phyloP scores from a whole-genome alignment of 176 grass and related monocot genomes.

The Ensete ventricosum region DNA sequence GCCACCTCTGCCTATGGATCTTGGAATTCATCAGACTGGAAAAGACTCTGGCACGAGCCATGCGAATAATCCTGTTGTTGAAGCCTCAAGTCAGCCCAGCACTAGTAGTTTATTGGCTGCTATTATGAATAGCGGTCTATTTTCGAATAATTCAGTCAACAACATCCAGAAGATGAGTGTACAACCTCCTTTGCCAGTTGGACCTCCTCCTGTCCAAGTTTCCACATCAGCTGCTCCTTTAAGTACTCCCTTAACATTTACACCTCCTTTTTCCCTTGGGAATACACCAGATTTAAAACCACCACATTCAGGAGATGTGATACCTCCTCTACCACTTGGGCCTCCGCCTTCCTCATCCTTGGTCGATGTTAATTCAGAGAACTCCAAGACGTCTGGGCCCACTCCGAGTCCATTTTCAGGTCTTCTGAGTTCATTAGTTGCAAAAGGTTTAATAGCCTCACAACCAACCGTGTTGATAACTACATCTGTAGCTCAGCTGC shows the following conservation, averaged over 20 bases:
- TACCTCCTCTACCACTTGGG: slow-evolving; percentile 61
- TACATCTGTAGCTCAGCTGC: slow-evolving; percentile 12
- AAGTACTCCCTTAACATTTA: slow-evolving; percentile 15
- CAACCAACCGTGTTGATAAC: slow-evolving; percentile 35
- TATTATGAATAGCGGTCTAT: slow-evolving; percentile 53
- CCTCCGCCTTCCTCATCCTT: slow-evolving; percentile 38
- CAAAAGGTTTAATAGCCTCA: slow-evolving; percentile 84
- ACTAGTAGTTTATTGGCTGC: slow-evolving; percentile 58
- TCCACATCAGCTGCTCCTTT: slow-evolving; percentile 16
- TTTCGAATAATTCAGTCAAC: slow-evolving; percentile 21
- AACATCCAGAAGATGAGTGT: slow-evolving; percentile 25
- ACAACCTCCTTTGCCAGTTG: slow-evolving; percentile 39
- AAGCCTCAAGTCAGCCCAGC: slow-evolving; percentile 20
- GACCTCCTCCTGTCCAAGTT: slow-evolving; percentile 22
- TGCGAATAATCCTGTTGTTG: slow-evolving; percentile 12
- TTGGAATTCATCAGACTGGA: slow-evolving; percentile 22
- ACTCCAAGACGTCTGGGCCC: slow-evolving; percentile 5
- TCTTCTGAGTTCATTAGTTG: slow-evolving; percentile 82
- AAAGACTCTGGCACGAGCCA: slow-evolving; percentile 27
- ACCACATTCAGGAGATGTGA: slow-evolving; percentile 18
- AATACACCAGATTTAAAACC: slow-evolving; percentile 5
- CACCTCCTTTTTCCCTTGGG: neutral
- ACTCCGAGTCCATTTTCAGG: slow-evolving; percentile 59
- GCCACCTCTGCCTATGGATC: slow-evolving; percentile 4
- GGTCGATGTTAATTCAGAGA: slow-evolving; percentile 16